Percentiles rank a stretch among this genome's conserved stretches.
These are phyloP conservation scores for Bathelium albidoporum DNA, from an alignment of 495 filamentous ascomycete species.

Conservation along the genomic window DNA sequence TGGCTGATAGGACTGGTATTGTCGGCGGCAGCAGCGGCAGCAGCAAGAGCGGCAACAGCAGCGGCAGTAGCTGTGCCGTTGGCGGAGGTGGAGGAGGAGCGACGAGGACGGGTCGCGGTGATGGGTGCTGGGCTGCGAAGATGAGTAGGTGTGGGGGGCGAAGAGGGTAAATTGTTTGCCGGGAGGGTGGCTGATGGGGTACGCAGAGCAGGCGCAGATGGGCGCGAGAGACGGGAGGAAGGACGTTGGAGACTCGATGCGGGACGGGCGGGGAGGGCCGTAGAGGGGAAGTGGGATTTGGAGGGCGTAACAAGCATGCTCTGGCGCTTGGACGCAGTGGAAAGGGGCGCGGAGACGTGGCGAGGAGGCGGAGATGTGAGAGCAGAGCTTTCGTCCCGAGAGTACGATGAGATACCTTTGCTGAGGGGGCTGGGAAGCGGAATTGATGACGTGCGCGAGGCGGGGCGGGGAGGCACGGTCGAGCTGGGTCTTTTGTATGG, in stretches of 20 bases:
- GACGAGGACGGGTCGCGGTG: background rate
- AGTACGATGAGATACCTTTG: conserved; percentile 6
- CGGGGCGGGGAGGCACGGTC: conserved; percentile 33
- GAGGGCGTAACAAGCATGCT: conserved; percentile 7
- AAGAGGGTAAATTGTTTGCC: background rate
- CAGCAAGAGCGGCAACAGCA: too few species aligned
- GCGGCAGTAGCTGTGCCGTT: too few species aligned
- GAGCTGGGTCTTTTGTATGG: conserved; percentile 37
- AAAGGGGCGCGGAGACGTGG: background rate
- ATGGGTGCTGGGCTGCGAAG: too few species aligned
- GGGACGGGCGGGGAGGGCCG: conserved; percentile 8
- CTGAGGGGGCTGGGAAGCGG: background rate
- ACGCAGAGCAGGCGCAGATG: conserved; percentile 8
- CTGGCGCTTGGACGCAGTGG: background rate
- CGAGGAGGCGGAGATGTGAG: conserved; percentile 18
- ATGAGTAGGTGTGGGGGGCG: background rate
- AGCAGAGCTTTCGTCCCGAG: conserved; percentile 11
- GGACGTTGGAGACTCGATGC: conserved; percentile 11
- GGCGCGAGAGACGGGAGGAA: conserved; percentile 10
- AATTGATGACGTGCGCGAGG: conserved; percentile 5
- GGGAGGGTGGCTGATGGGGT: background rate
- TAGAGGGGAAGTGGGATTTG: conserved; percentile 20
- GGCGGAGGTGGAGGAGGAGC: background rate
- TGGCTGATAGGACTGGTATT: background rate
- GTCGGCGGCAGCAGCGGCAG: too few species aligned